These are phyloP conservation scores for Aspergillus amoenus DNA, from an alignment of 2,329 filamentous ascomycete genomes.

Conservation along the genomic window DNA sequence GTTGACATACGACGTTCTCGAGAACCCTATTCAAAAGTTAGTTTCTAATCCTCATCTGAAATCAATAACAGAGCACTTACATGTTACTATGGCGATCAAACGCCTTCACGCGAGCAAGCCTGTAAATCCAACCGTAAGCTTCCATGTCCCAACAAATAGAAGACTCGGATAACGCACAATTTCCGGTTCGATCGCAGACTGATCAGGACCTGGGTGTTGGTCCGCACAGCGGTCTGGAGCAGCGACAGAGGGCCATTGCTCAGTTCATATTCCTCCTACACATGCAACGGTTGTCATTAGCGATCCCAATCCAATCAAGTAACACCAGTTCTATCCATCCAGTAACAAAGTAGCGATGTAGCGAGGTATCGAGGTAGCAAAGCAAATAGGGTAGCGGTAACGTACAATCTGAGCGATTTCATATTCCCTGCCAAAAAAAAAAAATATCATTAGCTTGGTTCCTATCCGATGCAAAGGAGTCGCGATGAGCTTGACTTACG, in stretches of 20 bases:
- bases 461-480: background rate
- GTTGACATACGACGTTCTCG: slow-evolving; percentile 66
- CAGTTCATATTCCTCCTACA: slow-evolving; percentile 70
- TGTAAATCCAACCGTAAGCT: background rate
- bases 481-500: slow-evolving; percentile 5
- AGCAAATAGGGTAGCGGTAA: background rate
- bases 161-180: slow-evolving; percentile 3
- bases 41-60: background rate
- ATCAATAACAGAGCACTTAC: slow-evolving; percentile 34
- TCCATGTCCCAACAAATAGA: background rate
- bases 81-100: slow-evolving; percentile 99
- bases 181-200: slow-evolving; percentile 98
- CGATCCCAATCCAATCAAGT: background rate
- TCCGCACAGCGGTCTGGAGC: slow-evolving; percentile 92
- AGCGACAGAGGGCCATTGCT: slow-evolving; percentile 82
- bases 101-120: slow-evolving; percentile 91
- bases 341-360: background rate
- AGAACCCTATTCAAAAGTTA: slow-evolving; percentile 53
- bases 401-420: slow-evolving; percentile 15
- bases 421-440: slow-evolving; percentile 9
- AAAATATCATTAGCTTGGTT: background rate
- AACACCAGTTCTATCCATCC: background rate
- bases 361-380: background rate
- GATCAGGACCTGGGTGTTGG: slow-evolving; percentile 93
- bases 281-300: background rate